A percentile compares a stretch with the other conserved stretches of the same genome.
phyloP scores from a whole-genome alignment of 345 rosid genomes.

The Gynandropsis gynandra region DNA sequence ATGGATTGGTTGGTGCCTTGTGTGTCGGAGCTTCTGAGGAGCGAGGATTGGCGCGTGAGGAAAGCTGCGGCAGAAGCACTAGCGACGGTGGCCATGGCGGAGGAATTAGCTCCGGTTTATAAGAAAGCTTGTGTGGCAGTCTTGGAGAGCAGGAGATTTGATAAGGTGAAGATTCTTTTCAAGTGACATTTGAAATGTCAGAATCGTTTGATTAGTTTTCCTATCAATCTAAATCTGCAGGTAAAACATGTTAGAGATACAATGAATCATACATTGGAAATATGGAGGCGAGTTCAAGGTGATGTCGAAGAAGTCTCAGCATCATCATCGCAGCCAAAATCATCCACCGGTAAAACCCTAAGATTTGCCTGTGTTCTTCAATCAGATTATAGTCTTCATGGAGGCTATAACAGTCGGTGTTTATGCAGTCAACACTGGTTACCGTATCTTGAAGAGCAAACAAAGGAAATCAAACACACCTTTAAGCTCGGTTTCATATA shows the following conservation, averaged over 20 bases:
- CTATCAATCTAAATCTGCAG: slow-evolving; percentile 24
- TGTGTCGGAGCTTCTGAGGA: slow-evolving; percentile 53
- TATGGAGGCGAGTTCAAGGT: slow-evolving; percentile 66
- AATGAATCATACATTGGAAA: slow-evolving; percentile 62
- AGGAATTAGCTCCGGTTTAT: slow-evolving; percentile 44
- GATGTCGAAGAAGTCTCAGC: slow-evolving; percentile 37
- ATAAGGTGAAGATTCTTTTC: slow-evolving; percentile 43
- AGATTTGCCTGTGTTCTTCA: background rate
- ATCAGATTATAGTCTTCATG: background rate
- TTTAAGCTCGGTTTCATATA: slow-evolving; percentile 5
- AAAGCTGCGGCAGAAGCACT: slow-evolving; percentile 85
- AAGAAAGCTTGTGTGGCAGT: slow-evolving; percentile 40
- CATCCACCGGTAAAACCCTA: slow-evolving; percentile 27
- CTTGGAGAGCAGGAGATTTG: slow-evolving; percentile 65
- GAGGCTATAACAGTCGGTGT: background rate
- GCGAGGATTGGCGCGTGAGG: slow-evolving; percentile 77
- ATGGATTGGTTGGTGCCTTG: slow-evolving; percentile 66
- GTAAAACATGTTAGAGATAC: slow-evolving; percentile 85
- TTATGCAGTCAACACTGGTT: slow-evolving; percentile 1
- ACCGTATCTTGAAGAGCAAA: slow-evolving; percentile 26
- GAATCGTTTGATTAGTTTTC: background rate
- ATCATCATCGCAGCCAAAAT: slow-evolving; percentile 33
- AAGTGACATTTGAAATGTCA: background rate
- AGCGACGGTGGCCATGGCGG: slow-evolving; percentile 57
- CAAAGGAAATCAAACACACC: slow-evolving; percentile 27